Evolutionary conservation across 805 yeast species (phyloP), one percentile per base, ranked within the genome.

Genomic region (Torulaspora franciscae): DNA sequence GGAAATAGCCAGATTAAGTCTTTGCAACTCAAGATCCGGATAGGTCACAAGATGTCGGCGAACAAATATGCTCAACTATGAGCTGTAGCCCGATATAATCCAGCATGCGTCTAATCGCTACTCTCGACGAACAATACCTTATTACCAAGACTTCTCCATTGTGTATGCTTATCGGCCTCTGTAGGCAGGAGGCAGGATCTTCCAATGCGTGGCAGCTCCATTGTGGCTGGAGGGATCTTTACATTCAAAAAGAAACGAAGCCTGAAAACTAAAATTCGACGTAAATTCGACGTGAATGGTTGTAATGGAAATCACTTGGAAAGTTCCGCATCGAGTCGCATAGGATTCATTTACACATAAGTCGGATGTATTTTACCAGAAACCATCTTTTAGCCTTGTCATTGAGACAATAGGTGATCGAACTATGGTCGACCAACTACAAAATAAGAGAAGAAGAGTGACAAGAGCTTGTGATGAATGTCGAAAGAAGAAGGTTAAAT

Each of bases 401-500:
- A 39, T n/a, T 13, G 5, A 24, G 10, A 22, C 17, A 29, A 22
- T 11, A 19, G 13, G 17, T 10, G 11, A 22, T 38, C 24, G 9
- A 30, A 24, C 30, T 13, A 41, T 41, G 44, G 44, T 15, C 11
- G 44, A 41, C 11, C 32, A 33, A 34, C 39, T 38, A 24, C 49
- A 47, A 24, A 48, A 35, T 3, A 65, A 66, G 42, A 55, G 73
- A 30, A 60, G 71, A 29, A 56, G 78, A 33, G 69, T 67, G 17
- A 57, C 68, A 32, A 67, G 69, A 40, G 78, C 79, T 4, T 75
- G 79, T 55, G 77, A 74, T 50, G 66, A 62, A 29, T 75, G 79
- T 42, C 63, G 93, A 11, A 77, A 79, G 57, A 82, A 84, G 58
- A 85, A 85, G 58, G 90, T 85, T 45, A 84, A 83, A 59, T 85